phyloP scores from a whole-genome alignment of 306 rosid species.

The Lathyrus oleraceus region DNA sequence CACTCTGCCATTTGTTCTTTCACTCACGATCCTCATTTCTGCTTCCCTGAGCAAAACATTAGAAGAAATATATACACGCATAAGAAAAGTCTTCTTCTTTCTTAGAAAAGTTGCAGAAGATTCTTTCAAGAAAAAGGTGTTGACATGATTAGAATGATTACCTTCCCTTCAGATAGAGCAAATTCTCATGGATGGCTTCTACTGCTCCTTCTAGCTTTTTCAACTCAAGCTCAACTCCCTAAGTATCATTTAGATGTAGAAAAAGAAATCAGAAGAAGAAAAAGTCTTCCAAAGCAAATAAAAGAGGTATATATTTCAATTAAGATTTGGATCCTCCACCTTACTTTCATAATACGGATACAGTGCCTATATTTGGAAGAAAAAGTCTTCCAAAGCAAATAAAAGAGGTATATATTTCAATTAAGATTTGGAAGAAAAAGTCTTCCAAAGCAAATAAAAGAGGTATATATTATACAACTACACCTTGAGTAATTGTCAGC shows the following conservation, averaged over 20 bases:
- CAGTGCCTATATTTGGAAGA: not conserved
- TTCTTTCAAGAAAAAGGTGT: not conserved
- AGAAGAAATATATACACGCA: not conserved
- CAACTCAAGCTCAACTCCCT: slow-evolving; percentile 95
- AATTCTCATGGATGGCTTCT: slow-evolving; percentile 84
- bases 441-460: too few species aligned
- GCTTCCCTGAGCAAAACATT: slow-evolving; percentile 58
- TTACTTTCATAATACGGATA: not conserved
- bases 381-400: slow-evolving; percentile 3
- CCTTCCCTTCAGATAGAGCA: slow-evolving; percentile 78
- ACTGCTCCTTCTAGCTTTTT: slow-evolving; percentile 90
- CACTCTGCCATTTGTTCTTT: slow-evolving; percentile 74
- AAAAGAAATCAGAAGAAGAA: slow-evolving; percentile 7
- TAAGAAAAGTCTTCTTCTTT: not conserved
- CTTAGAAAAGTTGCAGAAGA: not conserved
- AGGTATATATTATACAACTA: not conserved
- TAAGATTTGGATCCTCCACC: slow-evolving; percentile 14
- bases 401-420: slow-evolving; percentile 1
- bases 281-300: slow-evolving; percentile 4
- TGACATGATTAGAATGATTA: slow-evolving; percentile 33
- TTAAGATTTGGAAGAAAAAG: slow-evolving; percentile 16
- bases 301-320: not conserved
- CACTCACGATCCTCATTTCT: slow-evolving; percentile 84
- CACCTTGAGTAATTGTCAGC: not conserved
- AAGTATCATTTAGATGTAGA: slow-evolving; percentile 22